These are phyloP conservation scores for Globisporangium yorkense DNA, from an alignment of 352 stramenopile genomes.

Conservation along the genomic window DNA sequence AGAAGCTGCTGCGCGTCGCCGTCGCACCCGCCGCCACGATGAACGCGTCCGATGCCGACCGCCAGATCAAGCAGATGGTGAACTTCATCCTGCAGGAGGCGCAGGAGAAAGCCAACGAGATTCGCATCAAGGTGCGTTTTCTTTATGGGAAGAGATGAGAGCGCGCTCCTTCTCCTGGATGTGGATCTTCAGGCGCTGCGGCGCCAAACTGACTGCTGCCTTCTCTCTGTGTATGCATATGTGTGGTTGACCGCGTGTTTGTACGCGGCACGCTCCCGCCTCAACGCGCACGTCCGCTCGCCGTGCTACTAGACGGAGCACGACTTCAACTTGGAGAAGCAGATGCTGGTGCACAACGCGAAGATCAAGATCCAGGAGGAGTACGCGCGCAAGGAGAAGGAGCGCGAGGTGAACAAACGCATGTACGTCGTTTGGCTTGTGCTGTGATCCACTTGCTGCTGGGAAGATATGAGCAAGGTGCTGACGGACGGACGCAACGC, in stretches of 20 bases:
- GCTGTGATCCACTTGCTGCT: not conserved
- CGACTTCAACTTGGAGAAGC: constrained; percentile 99
- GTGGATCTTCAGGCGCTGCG: constrained; percentile 3
- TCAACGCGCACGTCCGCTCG: not conserved
- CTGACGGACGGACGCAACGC: not conserved
- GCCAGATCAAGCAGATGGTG: constrained; percentile 95
- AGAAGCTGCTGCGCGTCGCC: constrained; percentile 11
- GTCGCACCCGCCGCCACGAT: constrained; percentile 29
- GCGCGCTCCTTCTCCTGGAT: not conserved
- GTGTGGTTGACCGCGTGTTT: not conserved
- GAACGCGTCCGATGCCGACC: constrained; percentile 81
- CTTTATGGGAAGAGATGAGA: too few relatives aligned
- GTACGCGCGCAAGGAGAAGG: constrained; percentile 97
- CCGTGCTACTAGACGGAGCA: constrained; percentile 89
- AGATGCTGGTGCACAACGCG: constrained; percentile 97
- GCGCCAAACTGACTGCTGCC: not conserved
- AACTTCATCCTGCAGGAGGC: constrained; percentile 99
- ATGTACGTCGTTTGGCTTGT: constrained; percentile 36
- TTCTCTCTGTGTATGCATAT: not conserved
- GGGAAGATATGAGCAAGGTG: not conserved
- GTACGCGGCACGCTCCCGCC: not conserved
- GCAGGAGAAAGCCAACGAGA: constrained; percentile 99
- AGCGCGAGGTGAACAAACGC: constrained; percentile 93
- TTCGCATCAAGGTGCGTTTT: constrained; percentile 90
- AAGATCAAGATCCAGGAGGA: constrained; percentile 98